These are phyloP conservation scores for Rostrohypoxylon terebratum DNA, from an alignment of 495 filamentous ascomycete species.

Conservation along the genomic window DNA sequence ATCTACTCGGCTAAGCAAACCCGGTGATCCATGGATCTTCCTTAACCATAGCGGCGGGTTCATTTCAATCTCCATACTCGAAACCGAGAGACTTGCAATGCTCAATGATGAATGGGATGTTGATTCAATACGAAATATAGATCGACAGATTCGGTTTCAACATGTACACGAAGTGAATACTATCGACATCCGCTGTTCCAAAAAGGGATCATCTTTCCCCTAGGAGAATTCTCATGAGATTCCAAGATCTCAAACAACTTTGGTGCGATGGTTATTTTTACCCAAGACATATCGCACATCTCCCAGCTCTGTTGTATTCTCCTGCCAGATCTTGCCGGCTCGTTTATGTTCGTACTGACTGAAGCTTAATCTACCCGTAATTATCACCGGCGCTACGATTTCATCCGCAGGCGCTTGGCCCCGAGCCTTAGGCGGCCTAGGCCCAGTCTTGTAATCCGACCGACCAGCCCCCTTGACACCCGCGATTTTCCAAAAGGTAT, in stretches of 20 bases:
- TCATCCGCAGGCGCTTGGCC: background rate
- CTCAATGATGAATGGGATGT: background rate
- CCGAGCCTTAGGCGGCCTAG: background rate
- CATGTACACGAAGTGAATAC: background rate
- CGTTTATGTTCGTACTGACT: background rate
- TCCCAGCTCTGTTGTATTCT: background rate
- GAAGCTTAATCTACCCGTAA: background rate
- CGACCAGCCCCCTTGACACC: no score
- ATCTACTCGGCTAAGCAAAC: background rate
- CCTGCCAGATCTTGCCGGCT: background rate
- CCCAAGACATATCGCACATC: background rate
- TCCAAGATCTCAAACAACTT: background rate
- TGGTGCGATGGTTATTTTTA: background rate
- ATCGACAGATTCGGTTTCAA: background rate
- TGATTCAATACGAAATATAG: background rate
- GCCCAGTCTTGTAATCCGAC: no score
- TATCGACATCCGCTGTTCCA: background rate
- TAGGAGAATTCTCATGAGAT: background rate
- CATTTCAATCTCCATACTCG: background rate
- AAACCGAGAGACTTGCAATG: background rate
- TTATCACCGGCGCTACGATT: background rate
- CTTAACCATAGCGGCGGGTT: background rate
- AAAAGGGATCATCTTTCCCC: background rate
- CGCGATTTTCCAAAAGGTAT: no score
- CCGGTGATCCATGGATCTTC: conserved; percentile 4